Percentiles rank a stretch among this genome's conserved stretches.
phyloP scores from a whole-genome alignment of 2,329 filamentous ascomycete species.

The Exophiala xenobiotica region DNA sequence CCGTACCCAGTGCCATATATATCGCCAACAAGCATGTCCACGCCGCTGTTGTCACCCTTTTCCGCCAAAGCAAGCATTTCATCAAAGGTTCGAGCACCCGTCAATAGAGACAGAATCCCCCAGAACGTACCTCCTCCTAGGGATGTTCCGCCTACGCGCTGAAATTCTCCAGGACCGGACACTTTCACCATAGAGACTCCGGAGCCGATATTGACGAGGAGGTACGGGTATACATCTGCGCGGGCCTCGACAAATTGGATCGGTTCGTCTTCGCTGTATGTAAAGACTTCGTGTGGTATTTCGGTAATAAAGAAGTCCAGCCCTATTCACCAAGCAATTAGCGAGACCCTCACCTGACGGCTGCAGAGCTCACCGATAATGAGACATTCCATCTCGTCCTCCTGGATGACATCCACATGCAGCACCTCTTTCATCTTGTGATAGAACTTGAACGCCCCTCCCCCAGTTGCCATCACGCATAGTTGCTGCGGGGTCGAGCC shows the following conservation, averaged over 20 bases:
- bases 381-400: slow-evolving; percentile 98
- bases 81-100: slow-evolving; percentile 92
- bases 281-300: slow-evolving; percentile 95
- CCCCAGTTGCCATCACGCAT: slow-evolving; percentile 92
- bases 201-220: slow-evolving; percentile 96
- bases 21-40: slow-evolving; percentile 96
- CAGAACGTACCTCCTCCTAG: slow-evolving; percentile 96
- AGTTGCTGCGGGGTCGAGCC: slow-evolving; percentile 69
- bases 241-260: slow-evolving; percentile 81
- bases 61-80: slow-evolving; percentile 95
- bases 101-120: slow-evolving; percentile 88
- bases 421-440: slow-evolving; percentile 81
- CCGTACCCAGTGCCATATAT: slow-evolving; percentile 92
- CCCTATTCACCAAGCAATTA: slow-evolving; percentile 51
- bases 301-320: slow-evolving; percentile 99
- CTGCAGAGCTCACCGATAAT: slow-evolving; percentile 71
- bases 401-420: slow-evolving; percentile 76
- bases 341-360: background rate
- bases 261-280: slow-evolving; percentile 81
- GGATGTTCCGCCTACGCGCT: slow-evolving; percentile 91
- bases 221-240: slow-evolving; percentile 89
- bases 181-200: slow-evolving; percentile 98
- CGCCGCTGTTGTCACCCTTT: slow-evolving; percentile 83
- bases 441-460: slow-evolving; percentile 95
- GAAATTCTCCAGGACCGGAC: slow-evolving; percentile 78